Evolutionary conservation across 768 basidiomycete genomes (phyloP), one percentile per base, ranked within the genome.

Genomic region (Gymnopilus dilepis): DNA sequence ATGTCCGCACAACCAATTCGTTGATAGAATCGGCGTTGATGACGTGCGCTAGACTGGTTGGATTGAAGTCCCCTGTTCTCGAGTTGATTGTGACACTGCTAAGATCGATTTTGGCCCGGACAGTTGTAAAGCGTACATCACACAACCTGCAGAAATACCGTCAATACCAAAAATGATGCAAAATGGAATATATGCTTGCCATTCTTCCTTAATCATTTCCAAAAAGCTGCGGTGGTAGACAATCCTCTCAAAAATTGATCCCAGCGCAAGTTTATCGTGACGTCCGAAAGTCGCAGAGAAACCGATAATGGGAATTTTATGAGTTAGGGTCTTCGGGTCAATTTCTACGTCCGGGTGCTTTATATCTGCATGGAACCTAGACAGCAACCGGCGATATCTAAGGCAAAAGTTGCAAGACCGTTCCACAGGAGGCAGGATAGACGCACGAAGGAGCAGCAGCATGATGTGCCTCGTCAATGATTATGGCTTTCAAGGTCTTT

Each of bases 201-300:
- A 98, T 72, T 92, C 84, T 56, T 95, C 95, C 65, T 90, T 87
- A 63, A 99, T 91, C 95, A 98, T 96, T 54, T 93, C 88, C 12
- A 94, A 73, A 67, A 97, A 94, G 65, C 94, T 92, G 17, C 86
- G 85, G 71, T 99, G 96, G 72, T 94, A 99, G 0, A 97, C 96
- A 56, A 99, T 95, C 51, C 82, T 81, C 69, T 97, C 86, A 68
- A 97, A 99, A 1, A 97, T 89, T 2, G 90, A 88, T 6, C 93
- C 89, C 3, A 99, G 83, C 1, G 95, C 92, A 2, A 96, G 79
- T 4, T 94, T 92, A 66, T 99, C 97, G 65, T 96, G 92, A 28
- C 97, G 84, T 65, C 87, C 89, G 77, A 97, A 97, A 0, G 97
- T 99, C 1, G 97, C 97, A 56, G 94, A 95, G 72, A 99, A 97